A percentile compares a stretch with the other conserved stretches of the same genome.
phyloP scores from a whole-genome alignment of 2,329 filamentous ascomycete genomes.

The Penicillium sp. region DNA sequence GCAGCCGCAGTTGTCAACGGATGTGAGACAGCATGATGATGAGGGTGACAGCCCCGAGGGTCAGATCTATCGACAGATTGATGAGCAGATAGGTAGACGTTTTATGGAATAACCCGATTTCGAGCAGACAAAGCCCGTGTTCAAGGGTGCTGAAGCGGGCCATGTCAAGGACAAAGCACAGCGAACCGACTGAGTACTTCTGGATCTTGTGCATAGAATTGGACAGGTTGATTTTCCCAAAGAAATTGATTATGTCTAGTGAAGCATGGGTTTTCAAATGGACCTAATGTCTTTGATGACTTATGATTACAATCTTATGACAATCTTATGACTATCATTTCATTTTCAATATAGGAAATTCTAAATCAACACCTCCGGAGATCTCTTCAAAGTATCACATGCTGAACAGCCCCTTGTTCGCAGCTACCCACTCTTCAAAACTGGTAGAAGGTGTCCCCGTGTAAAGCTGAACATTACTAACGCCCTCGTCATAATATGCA shows the following conservation, averaged over 20 bases:
- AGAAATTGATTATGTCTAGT: background rate
- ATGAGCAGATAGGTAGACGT: no score
- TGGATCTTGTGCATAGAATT: background rate
- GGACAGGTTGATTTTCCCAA: background rate
- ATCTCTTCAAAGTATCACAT: background rate
- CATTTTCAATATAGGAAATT: background rate
- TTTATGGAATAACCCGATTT: background rate
- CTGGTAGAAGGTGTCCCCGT: slow-evolving; percentile 16
- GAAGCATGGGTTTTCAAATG: background rate
- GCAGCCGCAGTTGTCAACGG: no score
- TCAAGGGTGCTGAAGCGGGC: background rate
- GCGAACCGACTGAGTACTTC: background rate
- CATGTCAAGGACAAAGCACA: background rate
- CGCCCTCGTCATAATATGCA: background rate
- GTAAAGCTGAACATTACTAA: background rate
- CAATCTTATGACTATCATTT: background rate
- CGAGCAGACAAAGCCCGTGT: background rate
- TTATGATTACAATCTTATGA: background rate
- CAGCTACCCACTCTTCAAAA: slow-evolving; percentile 31
- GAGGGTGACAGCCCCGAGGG: no score
- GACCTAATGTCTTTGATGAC: background rate
- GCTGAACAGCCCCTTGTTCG: slow-evolving; percentile 26
- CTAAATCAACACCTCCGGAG: background rate
- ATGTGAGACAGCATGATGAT: no score
- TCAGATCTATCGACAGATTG: no score